These are phyloP conservation scores for Xerocomus cyaneibrunnescens DNA, from an alignment of 1,284 basidiomycete genomes.

Conservation along the genomic window DNA sequence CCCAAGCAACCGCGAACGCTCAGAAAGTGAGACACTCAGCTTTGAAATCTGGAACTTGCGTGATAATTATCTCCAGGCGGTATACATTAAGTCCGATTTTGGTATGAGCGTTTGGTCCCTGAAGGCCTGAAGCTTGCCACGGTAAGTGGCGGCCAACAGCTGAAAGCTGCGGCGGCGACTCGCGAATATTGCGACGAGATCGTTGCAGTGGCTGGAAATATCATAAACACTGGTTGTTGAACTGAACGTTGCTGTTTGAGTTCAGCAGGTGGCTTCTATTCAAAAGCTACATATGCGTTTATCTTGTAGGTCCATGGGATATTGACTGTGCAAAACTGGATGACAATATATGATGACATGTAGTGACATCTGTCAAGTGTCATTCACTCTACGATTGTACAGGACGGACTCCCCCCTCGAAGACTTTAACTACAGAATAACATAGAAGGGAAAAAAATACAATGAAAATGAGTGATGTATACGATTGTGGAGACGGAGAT, in stretches of 20 bases:
- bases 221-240: neutral
- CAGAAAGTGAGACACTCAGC: constrained; percentile 19
- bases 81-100: neutral
- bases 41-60: constrained; percentile 9
- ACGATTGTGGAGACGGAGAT: neutral
- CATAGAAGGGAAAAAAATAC: constrained; percentile 3
- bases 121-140: neutral
- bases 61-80: constrained; percentile 9
- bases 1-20: neutral
- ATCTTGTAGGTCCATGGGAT: constrained; percentile 2
- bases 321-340: neutral
- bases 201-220: neutral
- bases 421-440: constrained; percentile 6
- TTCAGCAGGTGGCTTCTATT: constrained; percentile 3
- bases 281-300: neutral
- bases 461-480: constrained; percentile 5
- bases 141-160: neutral
- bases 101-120: neutral
- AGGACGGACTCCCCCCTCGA: neutral
- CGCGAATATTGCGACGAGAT: neutral
- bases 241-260: constrained; percentile 9
- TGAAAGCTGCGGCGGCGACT: neutral
- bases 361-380: neutral
- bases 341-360: neutral
- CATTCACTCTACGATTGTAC: constrained; percentile 4